phyloP scores from a whole-genome alignment of 345 rosid species.

The Eucalyptus virginea region DNA sequence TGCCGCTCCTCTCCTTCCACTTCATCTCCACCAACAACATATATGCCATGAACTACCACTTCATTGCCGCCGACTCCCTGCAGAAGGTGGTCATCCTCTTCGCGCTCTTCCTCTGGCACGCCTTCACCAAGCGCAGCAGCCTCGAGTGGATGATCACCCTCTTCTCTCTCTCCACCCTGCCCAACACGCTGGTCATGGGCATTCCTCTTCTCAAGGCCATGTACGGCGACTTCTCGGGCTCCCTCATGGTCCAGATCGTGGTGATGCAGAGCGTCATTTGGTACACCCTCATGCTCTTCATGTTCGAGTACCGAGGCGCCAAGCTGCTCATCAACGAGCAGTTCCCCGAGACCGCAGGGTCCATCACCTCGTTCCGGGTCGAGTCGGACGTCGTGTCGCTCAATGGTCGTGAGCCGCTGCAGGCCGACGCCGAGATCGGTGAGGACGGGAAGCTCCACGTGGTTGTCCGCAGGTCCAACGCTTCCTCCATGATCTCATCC shows the following conservation, averaged over 20 bases:
- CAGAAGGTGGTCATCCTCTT: slow-evolving; percentile 61
- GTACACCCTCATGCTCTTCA: slow-evolving; percentile 74
- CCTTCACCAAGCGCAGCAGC: slow-evolving; percentile 36
- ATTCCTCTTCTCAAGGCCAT: slow-evolving; percentile 75
- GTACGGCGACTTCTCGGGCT: slow-evolving; percentile 75
- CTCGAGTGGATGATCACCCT: slow-evolving; percentile 81
- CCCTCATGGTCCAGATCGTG: slow-evolving; percentile 74
- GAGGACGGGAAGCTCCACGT: slow-evolving; percentile 85
- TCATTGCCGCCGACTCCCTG: slow-evolving; percentile 76
- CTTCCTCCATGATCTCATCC: slow-evolving; percentile 57
- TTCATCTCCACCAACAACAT: slow-evolving; percentile 71
- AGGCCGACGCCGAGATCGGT: slow-evolving; percentile 76
- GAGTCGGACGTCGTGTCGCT: slow-evolving; percentile 75
- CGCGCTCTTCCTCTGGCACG: slow-evolving; percentile 66
- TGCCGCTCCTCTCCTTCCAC: slow-evolving; percentile 76
- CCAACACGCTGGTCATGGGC: slow-evolving; percentile 83
- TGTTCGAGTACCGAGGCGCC: slow-evolving; percentile 81
- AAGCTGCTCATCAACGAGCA: slow-evolving; percentile 64
- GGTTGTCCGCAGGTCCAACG: slow-evolving; percentile 37
- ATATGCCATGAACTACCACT: slow-evolving; percentile 71
- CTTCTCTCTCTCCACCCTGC: slow-evolving; percentile 71
- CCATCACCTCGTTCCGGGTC: slow-evolving; percentile 65
- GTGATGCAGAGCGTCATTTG: slow-evolving; percentile 76
- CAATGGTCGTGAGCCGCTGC: slow-evolving; percentile 63
- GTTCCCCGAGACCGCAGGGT: slow-evolving; percentile 75